These are phyloP conservation scores for Dipteronia dyeriana DNA, from an alignment of 345 rosid genomes.

Conservation along the genomic window DNA sequence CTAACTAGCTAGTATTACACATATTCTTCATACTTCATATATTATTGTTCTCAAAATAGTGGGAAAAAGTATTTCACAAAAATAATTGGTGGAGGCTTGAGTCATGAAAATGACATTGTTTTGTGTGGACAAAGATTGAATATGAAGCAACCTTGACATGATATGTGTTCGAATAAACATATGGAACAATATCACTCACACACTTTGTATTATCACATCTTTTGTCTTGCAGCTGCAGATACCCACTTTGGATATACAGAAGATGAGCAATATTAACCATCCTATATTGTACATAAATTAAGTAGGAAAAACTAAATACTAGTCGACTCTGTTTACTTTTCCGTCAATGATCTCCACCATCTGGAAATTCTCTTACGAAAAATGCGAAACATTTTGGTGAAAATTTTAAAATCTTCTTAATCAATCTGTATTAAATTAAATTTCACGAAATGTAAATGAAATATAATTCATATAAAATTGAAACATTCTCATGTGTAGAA, in stretches of 20 bases:
- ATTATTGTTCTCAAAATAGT: too few species aligned
- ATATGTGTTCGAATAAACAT: neutral
- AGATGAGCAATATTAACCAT: neutral
- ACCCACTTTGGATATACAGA: neutral
- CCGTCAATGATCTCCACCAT: too few species aligned
- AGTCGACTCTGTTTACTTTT: too few species aligned
- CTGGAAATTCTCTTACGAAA: too few species aligned
- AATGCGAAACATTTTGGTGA: neutral
- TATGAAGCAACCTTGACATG: slow-evolving; percentile 16
- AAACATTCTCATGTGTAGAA: neutral
- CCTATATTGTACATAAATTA: too few species aligned
- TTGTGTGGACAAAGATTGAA: neutral
- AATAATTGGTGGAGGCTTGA: neutral
- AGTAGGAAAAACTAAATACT: too few species aligned
- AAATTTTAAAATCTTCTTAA: neutral
- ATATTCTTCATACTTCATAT: too few species aligned
- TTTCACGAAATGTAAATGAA: too few species aligned
- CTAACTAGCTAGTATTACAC: too few species aligned
- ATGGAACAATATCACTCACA: neutral
- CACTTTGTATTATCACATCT: neutral
- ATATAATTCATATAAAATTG: too few species aligned
- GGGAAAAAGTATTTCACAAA: too few species aligned
- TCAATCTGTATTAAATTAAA: neutral
- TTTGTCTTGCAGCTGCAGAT: neutral
- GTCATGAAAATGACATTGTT: slow-evolving; percentile 15